phyloP scores from a whole-genome alignment of 2,329 filamentous ascomycete species.

The Trichoderma arundinaceum region DNA sequence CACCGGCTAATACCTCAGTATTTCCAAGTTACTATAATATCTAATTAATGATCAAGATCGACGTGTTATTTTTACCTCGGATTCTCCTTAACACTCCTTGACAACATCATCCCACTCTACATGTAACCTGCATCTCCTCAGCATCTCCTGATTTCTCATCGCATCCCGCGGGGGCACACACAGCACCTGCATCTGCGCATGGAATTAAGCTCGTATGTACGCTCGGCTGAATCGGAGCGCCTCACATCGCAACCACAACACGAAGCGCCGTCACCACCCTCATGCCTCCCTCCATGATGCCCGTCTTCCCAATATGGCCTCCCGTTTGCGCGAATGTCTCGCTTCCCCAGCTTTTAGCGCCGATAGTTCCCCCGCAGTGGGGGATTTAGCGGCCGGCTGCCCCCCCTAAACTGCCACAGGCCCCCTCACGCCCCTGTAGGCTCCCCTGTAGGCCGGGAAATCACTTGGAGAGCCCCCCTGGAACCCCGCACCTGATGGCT shows the following conservation, averaged over 20 bases:
- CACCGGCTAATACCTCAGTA: no score
- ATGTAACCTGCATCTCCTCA: no score
- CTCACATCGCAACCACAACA: background rate
- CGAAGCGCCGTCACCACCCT: background rate
- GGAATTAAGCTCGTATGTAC: conserved; percentile 29
- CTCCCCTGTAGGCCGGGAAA: conserved; percentile 18
- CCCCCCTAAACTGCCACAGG: conserved; percentile 6
- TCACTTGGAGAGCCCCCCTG: conserved; percentile 21
- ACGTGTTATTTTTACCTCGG: background rate
- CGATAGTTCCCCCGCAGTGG: conserved; percentile 30
- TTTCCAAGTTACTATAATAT: no score
- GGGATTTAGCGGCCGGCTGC: conserved; percentile 22
- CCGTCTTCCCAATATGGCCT: conserved; percentile 3
- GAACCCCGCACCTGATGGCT: conserved; percentile 31
- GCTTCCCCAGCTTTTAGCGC: conserved; percentile 34
- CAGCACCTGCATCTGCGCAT: no score
- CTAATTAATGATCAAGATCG: background rate
- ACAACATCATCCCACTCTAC: no score
- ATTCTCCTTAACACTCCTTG: no score
- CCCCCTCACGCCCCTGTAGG: conserved; percentile 19
- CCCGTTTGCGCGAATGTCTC: conserved; percentile 2
- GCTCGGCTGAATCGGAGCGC: conserved; percentile 25
- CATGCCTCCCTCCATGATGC: background rate
- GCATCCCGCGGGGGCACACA: background rate
- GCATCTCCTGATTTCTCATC: background rate